These are phyloP conservation scores for Spergularia marina DNA, from an alignment of 148 eudicot genomes.

Conservation along the genomic window DNA sequence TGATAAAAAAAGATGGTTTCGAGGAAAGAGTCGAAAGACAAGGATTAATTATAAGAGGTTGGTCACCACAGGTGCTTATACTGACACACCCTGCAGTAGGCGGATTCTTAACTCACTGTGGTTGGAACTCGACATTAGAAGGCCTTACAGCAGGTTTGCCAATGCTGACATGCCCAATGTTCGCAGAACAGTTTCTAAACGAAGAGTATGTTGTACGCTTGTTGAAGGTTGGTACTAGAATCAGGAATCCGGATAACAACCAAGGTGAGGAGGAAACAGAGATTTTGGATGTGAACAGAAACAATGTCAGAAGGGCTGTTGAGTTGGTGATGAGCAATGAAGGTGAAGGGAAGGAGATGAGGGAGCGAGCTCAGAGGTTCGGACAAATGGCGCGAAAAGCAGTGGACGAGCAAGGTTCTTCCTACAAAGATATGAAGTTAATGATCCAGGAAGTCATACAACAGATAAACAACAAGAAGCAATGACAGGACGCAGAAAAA, in stretches of 20 bases:
- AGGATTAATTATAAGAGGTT: slow-evolving; percentile 43
- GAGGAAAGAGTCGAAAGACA: slow-evolving; percentile 34
- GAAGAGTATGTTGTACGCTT: slow-evolving; percentile 38
- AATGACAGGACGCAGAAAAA: no score
- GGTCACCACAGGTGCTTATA: slow-evolving; percentile 56
- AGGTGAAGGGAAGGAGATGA: slow-evolving; percentile 28
- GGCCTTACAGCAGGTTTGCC: slow-evolving; percentile 44
- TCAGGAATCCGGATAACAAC: slow-evolving; percentile 17
- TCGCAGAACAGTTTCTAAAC: slow-evolving; percentile 44
- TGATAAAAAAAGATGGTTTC: slow-evolving; percentile 35
- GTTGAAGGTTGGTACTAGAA: slow-evolving; percentile 27
- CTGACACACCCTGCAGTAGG: slow-evolving; percentile 40
- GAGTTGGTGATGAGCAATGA: slow-evolving; percentile 30
- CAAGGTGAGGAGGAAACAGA: slow-evolving; percentile 17
- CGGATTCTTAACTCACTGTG: slow-evolving; percentile 53
- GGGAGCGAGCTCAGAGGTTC: slow-evolving; percentile 20
- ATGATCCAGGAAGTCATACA: slow-evolving; percentile 20
- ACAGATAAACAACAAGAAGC: slow-evolving; percentile 1
- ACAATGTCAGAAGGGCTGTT: slow-evolving; percentile 25
- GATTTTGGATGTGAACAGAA: slow-evolving; percentile 15
- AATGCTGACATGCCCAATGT: slow-evolving; percentile 47
- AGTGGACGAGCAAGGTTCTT: slow-evolving; percentile 30
- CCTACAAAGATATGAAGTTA: slow-evolving; percentile 9
- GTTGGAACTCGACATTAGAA: slow-evolving; percentile 59
- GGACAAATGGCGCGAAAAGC: slow-evolving; percentile 27